Evolutionary conservation across 805 yeast genomes (phyloP), one percentile per base, ranked within the genome.

Genomic region (Teunomyces lycoperdinae): DNA sequence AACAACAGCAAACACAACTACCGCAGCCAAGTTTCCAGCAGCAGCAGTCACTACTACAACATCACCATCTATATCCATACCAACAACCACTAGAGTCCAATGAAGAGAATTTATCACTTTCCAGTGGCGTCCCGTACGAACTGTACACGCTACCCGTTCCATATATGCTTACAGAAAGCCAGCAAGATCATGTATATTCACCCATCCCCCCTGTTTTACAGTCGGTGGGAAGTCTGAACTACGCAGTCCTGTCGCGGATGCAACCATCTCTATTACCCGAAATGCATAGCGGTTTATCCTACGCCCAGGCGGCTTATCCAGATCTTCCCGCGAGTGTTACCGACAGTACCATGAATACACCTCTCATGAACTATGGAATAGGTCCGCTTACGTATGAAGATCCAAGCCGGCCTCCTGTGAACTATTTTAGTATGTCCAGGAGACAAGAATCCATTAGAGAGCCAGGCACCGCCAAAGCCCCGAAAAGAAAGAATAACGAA

Each of bases 401-500:
- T 14, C 35, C 44, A 9, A 26, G 39, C 14, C 13, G 35, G 14
- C 16, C 27, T 4, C 27, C 32, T 3, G 20, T 45, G 24, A 30
- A 30, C 30, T n/a, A 27, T 14, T 35, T 31, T 31, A 28, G 36
- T 6, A 24, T 26, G 24, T 10, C 42, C 14, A 42, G 28, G 10
- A 28, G 8, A 5, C 43, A n/a, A 13, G 44, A 36, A 13, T 14
- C 36, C n/a, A 26, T 26, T 5, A 7, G 17, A 13, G 10, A 1
- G 33, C 6, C 16, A 16, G 13, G 9, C 33, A 31, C 34, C 8
- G 11, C 13, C 46, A 33, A 28, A 31, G 13, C 27, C 29, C 32
- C 26, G 26, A 39, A 27, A 29, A 43, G 34, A 43, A 45, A 36
- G 55, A 9, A 51, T 50, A 43, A 48, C 58, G 45, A 54, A 58